These are phyloP conservation scores for Byssochlamys sp. DNA, from an alignment of 2,329 filamentous ascomycete genomes.

Conservation along the genomic window DNA sequence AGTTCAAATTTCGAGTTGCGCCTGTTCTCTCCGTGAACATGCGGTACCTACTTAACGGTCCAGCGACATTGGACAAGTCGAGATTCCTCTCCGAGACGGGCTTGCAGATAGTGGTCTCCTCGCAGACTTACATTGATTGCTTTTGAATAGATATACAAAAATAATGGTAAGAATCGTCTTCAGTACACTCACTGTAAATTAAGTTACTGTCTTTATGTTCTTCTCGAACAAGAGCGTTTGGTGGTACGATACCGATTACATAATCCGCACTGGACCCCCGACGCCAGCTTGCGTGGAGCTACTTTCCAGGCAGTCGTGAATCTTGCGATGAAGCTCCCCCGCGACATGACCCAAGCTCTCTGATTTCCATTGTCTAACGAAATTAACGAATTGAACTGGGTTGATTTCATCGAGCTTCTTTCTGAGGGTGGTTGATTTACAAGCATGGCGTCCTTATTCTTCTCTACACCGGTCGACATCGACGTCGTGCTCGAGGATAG, in stretches of 20 bases:
- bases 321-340: neutral
- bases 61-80: neutral
- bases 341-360: slow-evolving; percentile 7
- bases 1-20: neutral
- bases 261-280: slow-evolving; percentile 7
- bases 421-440: neutral
- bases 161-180: neutral
- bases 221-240: neutral
- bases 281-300: neutral
- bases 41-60: no score
- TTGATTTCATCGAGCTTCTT: neutral
- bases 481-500: slow-evolving; percentile 93
- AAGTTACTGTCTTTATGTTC: neutral
- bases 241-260: slow-evolving; percentile 6
- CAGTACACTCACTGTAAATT: neutral
- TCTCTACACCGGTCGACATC: slow-evolving; percentile 96
- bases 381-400: slow-evolving; percentile 1
- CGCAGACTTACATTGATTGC: neutral
- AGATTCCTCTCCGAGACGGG: neutral
- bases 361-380: slow-evolving; percentile 7
- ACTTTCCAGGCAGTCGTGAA: slow-evolving; percentile 5
- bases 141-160: neutral
- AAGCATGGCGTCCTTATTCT: slow-evolving; percentile 93
- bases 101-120: neutral
- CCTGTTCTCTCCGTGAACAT: neutral